Evolutionary conservation across 257 asterid species (phyloP), one percentile per base, ranked within the genome.

Genomic region (Gardenia jasminoides): DNA sequence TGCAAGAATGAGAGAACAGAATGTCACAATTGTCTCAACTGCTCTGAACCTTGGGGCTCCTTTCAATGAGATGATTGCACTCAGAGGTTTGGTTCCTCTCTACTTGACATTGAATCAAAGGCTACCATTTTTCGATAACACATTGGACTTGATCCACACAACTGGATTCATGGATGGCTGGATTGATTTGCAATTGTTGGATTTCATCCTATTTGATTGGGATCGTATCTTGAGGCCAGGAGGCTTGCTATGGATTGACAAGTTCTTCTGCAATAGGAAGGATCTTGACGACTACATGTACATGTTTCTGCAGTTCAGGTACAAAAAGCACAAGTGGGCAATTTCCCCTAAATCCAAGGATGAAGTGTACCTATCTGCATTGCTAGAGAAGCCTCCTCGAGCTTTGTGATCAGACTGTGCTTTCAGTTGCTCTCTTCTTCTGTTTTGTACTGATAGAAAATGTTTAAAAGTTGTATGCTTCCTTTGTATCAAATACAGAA

Each of bases 21-120:
- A 91, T 65, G 92, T 92, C 72, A 90, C 93, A 10, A 85, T 94
- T 7, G 84, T 92, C 46, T 85, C 98, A 3, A 91, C 93, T 6
- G 96, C 97, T 16, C 79, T 94, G 17, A 94, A 94, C 61, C 87
- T 94, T 56, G 98, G 98, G 10, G 98, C 98, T 4, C 98, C 98
- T 0, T 94, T 92, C 47, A 92, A 67, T n/a, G 98, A 94, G 76
- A 92, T 78, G 88, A 92, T 94, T 41, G 96, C 98, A 11, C 74
- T 94, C 7, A 86, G 98, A 46, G 98, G 98, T 6, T 68, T 94
- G 76, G 68, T 94, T 65, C 98, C 98, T 17, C 39, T 94, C 7
- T 92, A 92, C 41, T 73, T 84, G 77, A 93, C 97, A 7, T 36
- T 93, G 86, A 94, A 94, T 58, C 98, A 94, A 75, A 89, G 98